Base-by-base conservation (phyloP, 441 rosid species). In the Capsella rubella region DNA sequence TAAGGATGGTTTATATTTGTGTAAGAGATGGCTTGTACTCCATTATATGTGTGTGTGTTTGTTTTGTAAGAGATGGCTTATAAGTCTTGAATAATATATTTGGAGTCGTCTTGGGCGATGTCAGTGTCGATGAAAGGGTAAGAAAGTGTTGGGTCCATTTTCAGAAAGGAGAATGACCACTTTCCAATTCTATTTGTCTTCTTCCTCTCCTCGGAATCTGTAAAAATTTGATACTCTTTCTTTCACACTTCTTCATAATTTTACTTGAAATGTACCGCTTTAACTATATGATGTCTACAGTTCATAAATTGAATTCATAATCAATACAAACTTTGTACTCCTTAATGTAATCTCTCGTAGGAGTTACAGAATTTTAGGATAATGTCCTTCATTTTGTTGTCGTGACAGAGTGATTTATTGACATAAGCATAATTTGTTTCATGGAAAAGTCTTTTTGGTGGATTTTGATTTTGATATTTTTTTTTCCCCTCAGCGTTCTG, bases 141-240 rank as follows among this genome's bases (percentile, higher is more conserved):
- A 61, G 25, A 61, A 40, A 39, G 61, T 40, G 75, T 73, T 64
- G 65, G 75, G 77, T 55, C 71, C 77, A 47, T 37, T 55, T 64
- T 47, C 65, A 64, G 77, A 74, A 66, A 74, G 79, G 79, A 76
- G 55, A 55, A 69, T 56, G 67, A 70, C 75, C 72, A 76, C 67
- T 76, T 76, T 70, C 79, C 75, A 64, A 64, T 71, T 32, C 51
- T 69, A 10, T 62, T 75, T 75, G 79, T 75, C 64, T 45, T 28
- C 49, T 53, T 75, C 74, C 74, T 75, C 59, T 61, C 60, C 63
- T 75, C 64, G 64, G 74, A 68, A 75, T 53, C 69, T 61, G 74
- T 75, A 65, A 65, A 32, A 12, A 1, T 21, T 28, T 66, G 50
- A 64, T 70, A 64, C 69, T 67, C 49, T 52, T 32, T 60, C 49